Conservation (phyloP, 2,329 filamentous ascomycete species). For the Meredithiella fracta region DNA sequence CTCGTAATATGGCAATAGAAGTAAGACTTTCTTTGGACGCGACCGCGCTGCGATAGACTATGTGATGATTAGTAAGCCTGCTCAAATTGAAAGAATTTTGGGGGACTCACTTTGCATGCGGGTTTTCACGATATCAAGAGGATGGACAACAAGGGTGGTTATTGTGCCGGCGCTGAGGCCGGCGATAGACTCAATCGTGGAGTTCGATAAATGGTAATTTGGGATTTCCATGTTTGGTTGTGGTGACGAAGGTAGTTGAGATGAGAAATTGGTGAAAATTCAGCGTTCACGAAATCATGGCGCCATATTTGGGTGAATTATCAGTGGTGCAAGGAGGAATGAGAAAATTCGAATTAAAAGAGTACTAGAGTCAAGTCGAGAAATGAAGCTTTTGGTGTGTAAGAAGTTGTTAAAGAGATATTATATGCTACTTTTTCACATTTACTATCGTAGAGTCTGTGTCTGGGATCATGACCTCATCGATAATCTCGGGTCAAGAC, state of each 20-base stretch:
- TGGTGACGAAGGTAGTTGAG: background rate
- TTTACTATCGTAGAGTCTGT: too few relatives aligned
- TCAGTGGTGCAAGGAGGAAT: too few relatives aligned
- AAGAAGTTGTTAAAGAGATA: too few relatives aligned
- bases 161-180: conserved; percentile 78
- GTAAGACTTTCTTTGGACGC: background rate
- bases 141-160: conserved; percentile 76
- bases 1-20: background rate
- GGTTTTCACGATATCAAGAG: conserved; percentile 91
- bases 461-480: too few relatives aligned
- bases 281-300: background rate
- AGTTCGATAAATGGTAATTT: conserved; percentile 27
- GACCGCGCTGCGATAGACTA: conserved; percentile 6
- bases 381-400: too few relatives aligned
- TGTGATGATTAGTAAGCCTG: background rate
- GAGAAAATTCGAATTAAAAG: too few relatives aligned
- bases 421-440: too few relatives aligned
- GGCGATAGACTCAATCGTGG: conserved; percentile 70
- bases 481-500: too few relatives aligned
- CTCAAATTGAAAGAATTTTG: background rate
- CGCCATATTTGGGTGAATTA: background rate
- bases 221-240: background rate
- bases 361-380: too few relatives aligned
- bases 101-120: conserved; percentile 60
- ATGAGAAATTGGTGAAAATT: background rate